Conservation (phyloP, 75 land plant species). For the Selaginella tamariscina region DNA sequence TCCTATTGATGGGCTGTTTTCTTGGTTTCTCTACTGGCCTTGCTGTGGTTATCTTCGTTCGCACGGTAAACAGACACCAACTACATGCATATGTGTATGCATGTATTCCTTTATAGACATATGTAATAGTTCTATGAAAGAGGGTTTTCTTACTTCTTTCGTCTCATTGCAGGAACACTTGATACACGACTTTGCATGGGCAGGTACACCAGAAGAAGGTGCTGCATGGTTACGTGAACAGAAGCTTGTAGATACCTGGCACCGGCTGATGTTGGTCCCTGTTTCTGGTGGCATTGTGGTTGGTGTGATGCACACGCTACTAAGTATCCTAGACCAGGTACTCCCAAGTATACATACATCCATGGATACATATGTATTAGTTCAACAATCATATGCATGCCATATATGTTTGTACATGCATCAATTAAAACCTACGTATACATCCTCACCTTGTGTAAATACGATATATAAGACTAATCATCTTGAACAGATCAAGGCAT, state of each 20-base stretch:
- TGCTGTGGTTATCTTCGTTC: conserved; percentile 78
- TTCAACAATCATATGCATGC: too few relatives aligned
- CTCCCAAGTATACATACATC: too few relatives aligned
- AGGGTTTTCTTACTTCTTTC: too few relatives aligned
- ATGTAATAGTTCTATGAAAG: too few relatives aligned
- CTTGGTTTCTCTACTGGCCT: conserved; percentile 85
- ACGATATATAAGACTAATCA: too few relatives aligned
- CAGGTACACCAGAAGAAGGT: conserved; percentile 96
- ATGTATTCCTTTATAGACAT: too few relatives aligned
- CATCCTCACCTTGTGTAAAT: too few relatives aligned
- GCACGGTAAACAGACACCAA: too few relatives aligned
- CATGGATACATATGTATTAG: too few relatives aligned
- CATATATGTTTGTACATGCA: too few relatives aligned
- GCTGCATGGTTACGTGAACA: conserved; percentile 97
- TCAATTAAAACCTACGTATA: too few relatives aligned
- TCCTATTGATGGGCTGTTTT: conserved; percentile 77
- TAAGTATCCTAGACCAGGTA: conserved; percentile 66
- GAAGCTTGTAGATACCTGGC: conserved; percentile 87
- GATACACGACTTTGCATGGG: conserved; percentile 99
- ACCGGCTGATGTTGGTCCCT: conserved; percentile 76
- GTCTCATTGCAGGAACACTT: conserved; percentile 83
- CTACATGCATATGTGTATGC: too few relatives aligned
- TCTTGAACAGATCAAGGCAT: conserved; percentile 66
- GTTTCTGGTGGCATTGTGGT: conserved; percentile 92
- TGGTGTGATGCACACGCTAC: conserved; percentile 84